Percentiles rank a stretch among this genome's conserved stretches.
These are phyloP conservation scores for Neoboletus subvelutipes DNA, from an alignment of 768 basidiomycete genomes.

Conservation along the genomic window DNA sequence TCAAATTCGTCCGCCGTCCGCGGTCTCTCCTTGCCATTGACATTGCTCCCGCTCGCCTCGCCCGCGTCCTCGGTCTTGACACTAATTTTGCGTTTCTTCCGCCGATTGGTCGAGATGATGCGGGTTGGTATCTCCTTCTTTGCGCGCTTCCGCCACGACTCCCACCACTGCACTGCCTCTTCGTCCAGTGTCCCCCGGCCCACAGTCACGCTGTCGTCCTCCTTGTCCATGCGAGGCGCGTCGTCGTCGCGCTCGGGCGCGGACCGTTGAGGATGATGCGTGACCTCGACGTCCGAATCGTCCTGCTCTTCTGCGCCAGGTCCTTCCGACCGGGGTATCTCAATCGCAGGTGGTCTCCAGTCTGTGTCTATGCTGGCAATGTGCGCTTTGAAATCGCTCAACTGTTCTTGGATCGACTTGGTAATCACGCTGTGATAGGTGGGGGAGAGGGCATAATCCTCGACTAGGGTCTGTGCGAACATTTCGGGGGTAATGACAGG, in stretches of 20 bases:
- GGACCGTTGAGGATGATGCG: slow-evolving; percentile 14
- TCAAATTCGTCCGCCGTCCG: slow-evolving; percentile 61
- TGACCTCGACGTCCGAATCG: slow-evolving; percentile 28
- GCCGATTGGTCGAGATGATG: slow-evolving; percentile 30
- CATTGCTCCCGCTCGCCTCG: slow-evolving; percentile 25
- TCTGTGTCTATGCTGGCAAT: slow-evolving; percentile 54
- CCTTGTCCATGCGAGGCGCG: slow-evolving; percentile 16
- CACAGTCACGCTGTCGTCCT: slow-evolving; percentile 22
- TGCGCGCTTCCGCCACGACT: slow-evolving; percentile 60
- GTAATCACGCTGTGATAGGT: slow-evolving; percentile 66
- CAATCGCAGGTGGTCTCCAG: slow-evolving; percentile 23
- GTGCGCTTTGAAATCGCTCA: slow-evolving; percentile 77
- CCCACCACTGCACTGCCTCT: slow-evolving; percentile 63
- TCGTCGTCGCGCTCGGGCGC: slow-evolving; percentile 25
- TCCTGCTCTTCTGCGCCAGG: slow-evolving; percentile 28
- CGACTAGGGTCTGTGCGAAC: slow-evolving; percentile 88
- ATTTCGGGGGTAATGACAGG: slow-evolving; percentile 84
- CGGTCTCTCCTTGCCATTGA: slow-evolving; percentile 41
- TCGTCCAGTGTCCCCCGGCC: slow-evolving; percentile 48
- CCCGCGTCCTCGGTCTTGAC: slow-evolving; percentile 27
- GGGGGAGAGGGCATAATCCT: slow-evolving; percentile 79
- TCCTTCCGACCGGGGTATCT: slow-evolving; percentile 25
- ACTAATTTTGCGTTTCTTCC: slow-evolving; percentile 44
- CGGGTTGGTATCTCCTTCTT: slow-evolving; percentile 32
- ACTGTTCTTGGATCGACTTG: slow-evolving; percentile 85